phyloP scores from a whole-genome alignment of 495 filamentous ascomycete species.

The Penicillium parvum region DNA sequence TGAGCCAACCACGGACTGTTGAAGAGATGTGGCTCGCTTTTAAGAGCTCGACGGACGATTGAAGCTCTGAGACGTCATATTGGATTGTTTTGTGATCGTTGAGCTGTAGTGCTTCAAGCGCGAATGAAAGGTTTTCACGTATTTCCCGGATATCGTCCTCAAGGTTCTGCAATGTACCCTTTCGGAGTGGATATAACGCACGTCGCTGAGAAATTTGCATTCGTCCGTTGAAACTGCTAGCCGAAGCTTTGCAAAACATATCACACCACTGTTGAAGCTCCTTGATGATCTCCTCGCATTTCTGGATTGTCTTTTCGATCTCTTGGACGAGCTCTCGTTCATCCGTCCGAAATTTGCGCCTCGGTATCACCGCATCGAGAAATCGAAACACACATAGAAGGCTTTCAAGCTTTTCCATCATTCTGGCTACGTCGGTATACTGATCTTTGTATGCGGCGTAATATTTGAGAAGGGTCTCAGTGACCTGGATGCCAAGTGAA shows the following conservation, averaged over 20 bases:
- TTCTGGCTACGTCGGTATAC: constrained; percentile 12
- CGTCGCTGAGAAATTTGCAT: constrained; percentile 14
- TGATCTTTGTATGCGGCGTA: constrained; percentile 22
- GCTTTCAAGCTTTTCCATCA: constrained; percentile 10
- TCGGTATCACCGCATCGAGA: constrained; percentile 15
- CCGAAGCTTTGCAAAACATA: constrained; percentile 14
- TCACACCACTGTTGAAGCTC: constrained; percentile 26
- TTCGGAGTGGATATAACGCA: constrained; percentile 28
- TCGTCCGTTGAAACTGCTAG: constrained; percentile 3
- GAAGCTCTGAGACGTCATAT: constrained; percentile 14
- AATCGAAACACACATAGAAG: constrained; percentile 14
- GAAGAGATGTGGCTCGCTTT: constrained; percentile 18
- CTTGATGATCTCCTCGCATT: constrained; percentile 24
- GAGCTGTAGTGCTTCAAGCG: constrained; percentile 25
- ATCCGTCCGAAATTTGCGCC: constrained; percentile 15
- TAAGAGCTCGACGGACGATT: constrained; percentile 6
- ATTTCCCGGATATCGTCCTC: constrained; percentile 29
- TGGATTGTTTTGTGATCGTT: constrained; percentile 12
- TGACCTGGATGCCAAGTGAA: constrained; percentile 29
- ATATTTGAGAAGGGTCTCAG: constrained; percentile 22
- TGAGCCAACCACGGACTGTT: constrained; percentile 26
- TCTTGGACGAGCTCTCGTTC: constrained; percentile 18
- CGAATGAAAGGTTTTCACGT: constrained; percentile 22
- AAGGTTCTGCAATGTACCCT: constrained; percentile 29
- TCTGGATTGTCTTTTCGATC: constrained; percentile 15